These are phyloP conservation scores for Senecio squalidus DNA, from an alignment of 140 eudicot species.

Conservation along the genomic window DNA sequence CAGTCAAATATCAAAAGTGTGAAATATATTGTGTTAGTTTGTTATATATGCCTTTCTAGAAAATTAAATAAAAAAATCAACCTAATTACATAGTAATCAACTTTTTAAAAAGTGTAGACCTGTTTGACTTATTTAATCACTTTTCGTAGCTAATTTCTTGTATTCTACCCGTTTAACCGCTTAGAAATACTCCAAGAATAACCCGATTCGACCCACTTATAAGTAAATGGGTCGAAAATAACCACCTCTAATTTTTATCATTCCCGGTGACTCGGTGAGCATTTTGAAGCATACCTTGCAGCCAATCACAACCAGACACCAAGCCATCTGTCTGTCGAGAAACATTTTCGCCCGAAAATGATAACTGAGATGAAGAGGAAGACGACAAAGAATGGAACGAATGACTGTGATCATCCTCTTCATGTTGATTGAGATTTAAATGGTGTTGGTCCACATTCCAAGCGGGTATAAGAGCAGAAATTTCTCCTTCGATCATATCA, in stretches of 20 bases:
- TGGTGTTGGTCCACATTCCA: slow-evolving; percentile 28
- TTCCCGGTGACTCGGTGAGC: background rate
- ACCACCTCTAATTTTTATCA: background rate
- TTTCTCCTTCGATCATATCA: slow-evolving; percentile 75
- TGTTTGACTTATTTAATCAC: no score
- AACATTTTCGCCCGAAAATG: slow-evolving; percentile 34
- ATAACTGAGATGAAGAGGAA: slow-evolving; percentile 60
- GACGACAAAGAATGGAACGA: slow-evolving; percentile 40
- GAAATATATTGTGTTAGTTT: no score
- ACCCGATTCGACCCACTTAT: no score
- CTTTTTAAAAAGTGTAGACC: no score
- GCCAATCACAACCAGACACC: slow-evolving; percentile 28
- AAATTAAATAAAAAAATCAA: no score
- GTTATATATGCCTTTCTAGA: no score
- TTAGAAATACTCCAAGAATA: no score
- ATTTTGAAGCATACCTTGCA: slow-evolving; percentile 36
- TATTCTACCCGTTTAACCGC: no score
- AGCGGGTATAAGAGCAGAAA: slow-evolving; percentile 50
- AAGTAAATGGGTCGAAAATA: background rate
- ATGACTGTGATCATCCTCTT: slow-evolving; percentile 42
- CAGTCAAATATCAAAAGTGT: no score
- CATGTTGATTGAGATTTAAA: slow-evolving; percentile 36
- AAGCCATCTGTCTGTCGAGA: slow-evolving; percentile 24
- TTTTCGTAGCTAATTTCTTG: no score
- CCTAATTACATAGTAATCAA: no score